Percentiles rank a stretch among this genome's conserved stretches.
Evolutionary conservation across 139 green algal species (phyloP).

Genomic region (Chlamydomonas sp.): DNA sequence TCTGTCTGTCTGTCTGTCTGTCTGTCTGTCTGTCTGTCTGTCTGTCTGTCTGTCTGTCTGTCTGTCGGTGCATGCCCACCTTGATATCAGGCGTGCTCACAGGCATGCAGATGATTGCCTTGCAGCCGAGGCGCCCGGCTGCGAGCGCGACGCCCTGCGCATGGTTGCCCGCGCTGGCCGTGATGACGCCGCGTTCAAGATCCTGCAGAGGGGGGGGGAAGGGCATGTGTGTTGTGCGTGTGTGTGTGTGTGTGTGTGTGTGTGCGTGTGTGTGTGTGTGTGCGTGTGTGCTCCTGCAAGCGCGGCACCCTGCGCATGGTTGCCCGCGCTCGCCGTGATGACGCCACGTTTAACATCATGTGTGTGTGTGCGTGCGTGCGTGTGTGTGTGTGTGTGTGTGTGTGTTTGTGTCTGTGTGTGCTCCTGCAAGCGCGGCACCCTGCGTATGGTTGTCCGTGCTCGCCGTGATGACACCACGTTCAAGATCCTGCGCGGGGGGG

Average conservation of each 20-base stretch:
- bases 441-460: conserved; percentile 95
- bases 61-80: too few species aligned
- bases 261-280: too few species aligned
- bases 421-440: conserved; percentile 82
- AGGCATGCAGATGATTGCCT: conserved; percentile 86
- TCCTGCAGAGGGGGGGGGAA: background rate
- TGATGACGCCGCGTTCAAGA: conserved; percentile 79
- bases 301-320: conserved; percentile 94
- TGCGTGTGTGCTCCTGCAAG: too few species aligned
- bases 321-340: conserved; percentile 87
- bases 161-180: conserved; percentile 89
- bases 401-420: too few species aligned
- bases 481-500: conserved; percentile 59
- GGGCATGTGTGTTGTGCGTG: too few species aligned
- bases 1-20: too few species aligned
- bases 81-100: conserved; percentile 80
- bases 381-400: too few species aligned
- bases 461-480: conserved; percentile 82
- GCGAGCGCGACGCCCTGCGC: conserved; percentile 90
- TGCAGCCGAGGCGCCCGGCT: conserved; percentile 65
- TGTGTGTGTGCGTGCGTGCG: too few species aligned
- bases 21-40: too few species aligned
- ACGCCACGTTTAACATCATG: conserved; percentile 67
- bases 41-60: too few species aligned
- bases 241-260: too few species aligned